phyloP scores from a whole-genome alignment of 2,329 filamentous ascomycete species.

The Microdochium bolleyi region DNA sequence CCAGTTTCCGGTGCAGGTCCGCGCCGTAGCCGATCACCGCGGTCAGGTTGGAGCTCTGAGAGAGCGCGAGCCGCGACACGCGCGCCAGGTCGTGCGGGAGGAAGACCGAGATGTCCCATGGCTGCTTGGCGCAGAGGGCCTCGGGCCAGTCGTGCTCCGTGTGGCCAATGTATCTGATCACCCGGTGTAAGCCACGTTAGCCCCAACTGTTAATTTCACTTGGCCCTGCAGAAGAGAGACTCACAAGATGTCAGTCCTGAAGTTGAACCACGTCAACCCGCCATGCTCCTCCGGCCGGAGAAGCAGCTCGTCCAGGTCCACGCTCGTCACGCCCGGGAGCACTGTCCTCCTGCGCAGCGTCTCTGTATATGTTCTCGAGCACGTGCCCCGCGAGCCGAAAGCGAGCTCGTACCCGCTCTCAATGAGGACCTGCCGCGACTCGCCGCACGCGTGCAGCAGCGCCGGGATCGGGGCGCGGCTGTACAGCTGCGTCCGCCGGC shows the following conservation, averaged over 20 bases:
- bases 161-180: constrained; percentile 1
- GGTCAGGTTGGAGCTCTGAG: neutral
- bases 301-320: neutral
- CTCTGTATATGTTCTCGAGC: neutral
- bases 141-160: neutral
- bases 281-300: constrained; percentile 1
- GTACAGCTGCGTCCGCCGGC: constrained; percentile 6
- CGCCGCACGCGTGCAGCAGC: constrained; percentile 16
- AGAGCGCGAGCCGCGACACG: neutral
- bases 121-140: neutral
- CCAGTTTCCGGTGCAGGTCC: neutral
- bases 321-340: neutral
- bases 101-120: neutral
- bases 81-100: neutral
- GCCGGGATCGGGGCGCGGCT: constrained; percentile 12
- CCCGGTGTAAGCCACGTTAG: no score
- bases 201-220: no score
- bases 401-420: constrained; percentile 9
- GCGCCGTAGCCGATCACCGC: neutral
- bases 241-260: no score
- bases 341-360: neutral
- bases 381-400: constrained; percentile 9
- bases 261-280: constrained; percentile 12
- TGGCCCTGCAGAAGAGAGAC: no score
- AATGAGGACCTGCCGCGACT: constrained; percentile 15